Evolutionary conservation across 176 grass and related monocot species (phyloP).

Genomic region (Themeda triandra): DNA sequence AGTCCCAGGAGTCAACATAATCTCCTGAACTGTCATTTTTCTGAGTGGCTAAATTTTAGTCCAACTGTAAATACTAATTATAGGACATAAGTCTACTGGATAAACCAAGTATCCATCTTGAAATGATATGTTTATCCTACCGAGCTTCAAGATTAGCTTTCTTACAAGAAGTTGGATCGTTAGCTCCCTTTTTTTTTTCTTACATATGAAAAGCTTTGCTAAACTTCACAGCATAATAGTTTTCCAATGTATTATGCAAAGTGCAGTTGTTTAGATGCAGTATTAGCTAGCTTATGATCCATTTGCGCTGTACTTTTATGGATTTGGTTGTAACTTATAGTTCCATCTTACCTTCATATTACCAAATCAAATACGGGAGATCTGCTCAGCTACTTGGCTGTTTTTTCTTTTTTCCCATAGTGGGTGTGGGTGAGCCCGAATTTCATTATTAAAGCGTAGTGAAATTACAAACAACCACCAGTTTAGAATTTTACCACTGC

Average conservation of each 20-base stretch:
- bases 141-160: neutral
- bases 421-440: neutral
- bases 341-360: conserved; percentile 11
- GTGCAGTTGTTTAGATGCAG: neutral
- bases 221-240: conserved; percentile 10
- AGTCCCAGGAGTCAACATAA: neutral
- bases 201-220: neutral
- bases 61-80: neutral
- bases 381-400: neutral
- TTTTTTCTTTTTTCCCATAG: neutral
- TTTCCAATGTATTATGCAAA: neutral
- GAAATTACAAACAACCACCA: neutral
- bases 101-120: neutral
- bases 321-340: neutral
- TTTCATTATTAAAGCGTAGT: neutral
- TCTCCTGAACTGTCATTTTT: neutral
- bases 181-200: neutral
- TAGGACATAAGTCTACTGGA: conserved; percentile 8
- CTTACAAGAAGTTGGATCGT: neutral
- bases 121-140: neutral
- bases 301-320: neutral
- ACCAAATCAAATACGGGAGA: neutral
- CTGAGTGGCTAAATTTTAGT: neutral
- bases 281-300: neutral
- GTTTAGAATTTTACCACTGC: neutral